Evolutionary conservation across 495 filamentous ascomycete species (phyloP).

Genomic region (Usnea hakonensis): DNA sequence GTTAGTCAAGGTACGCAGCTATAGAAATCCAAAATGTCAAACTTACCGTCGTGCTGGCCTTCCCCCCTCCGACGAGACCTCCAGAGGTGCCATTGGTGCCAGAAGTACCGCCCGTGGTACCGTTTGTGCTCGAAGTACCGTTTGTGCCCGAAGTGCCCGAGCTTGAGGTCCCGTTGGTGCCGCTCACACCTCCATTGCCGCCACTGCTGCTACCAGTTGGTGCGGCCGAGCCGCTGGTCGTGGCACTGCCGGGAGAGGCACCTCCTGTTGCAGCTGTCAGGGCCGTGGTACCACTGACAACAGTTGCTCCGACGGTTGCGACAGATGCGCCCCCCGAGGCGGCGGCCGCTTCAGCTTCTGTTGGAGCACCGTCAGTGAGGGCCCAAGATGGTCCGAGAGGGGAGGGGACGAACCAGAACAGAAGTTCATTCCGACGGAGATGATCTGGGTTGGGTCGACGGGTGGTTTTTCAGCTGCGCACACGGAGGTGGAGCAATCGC

Average conservation of each 20-base stretch:
- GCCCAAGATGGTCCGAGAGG: conserved; percentile 24
- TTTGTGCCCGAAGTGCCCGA: background rate
- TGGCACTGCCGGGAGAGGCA: conserved; percentile 14
- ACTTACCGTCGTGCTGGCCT: background rate
- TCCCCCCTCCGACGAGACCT: background rate
- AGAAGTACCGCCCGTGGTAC: background rate
- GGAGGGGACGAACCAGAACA: conserved; percentile 26
- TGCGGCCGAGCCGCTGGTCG: conserved; percentile 21
- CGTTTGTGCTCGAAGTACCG: background rate
- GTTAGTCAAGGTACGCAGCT: background rate
- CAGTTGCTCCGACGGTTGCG: conserved; percentile 25
- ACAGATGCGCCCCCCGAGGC: conserved; percentile 25
- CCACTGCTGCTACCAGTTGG: background rate
- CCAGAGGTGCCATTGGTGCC: background rate
- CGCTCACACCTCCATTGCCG: background rate
- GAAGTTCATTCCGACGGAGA: conserved; percentile 21
- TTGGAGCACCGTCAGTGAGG: conserved; percentile 24
- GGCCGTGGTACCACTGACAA: conserved; percentile 30
- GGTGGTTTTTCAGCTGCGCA: conserved; percentile 37
- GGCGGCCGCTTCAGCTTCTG: conserved; percentile 10
- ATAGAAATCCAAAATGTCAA: background rate
- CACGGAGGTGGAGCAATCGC: conserved; percentile 64
- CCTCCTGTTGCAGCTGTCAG: conserved; percentile 24
- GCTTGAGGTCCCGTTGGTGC: background rate
- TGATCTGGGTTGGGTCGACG: conserved; percentile 16